These are phyloP conservation scores for Eucalyptus tenuipes DNA, from an alignment of 345 rosid genomes.

Conservation along the genomic window DNA sequence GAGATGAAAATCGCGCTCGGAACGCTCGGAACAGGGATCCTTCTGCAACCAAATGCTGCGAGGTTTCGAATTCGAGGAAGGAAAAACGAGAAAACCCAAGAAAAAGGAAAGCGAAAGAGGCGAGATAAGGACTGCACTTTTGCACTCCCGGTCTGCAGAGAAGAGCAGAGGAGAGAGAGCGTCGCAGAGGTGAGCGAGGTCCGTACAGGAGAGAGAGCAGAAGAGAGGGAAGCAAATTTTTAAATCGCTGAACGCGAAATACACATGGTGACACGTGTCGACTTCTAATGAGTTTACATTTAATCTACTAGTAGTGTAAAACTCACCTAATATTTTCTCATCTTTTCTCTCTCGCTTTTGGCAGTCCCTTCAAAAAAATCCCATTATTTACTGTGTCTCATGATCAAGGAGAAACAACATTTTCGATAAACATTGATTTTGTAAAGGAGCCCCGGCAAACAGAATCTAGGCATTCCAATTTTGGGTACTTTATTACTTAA, in stretches of 20 bases:
- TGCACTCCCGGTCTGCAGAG: neutral
- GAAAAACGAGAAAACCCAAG: neutral
- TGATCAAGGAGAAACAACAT: neutral
- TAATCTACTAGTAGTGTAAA: too few species aligned
- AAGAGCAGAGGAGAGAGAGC: too few species aligned
- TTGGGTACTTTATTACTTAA: neutral
- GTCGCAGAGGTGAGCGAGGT: too few species aligned
- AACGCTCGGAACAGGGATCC: neutral
- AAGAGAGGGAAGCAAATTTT: too few species aligned
- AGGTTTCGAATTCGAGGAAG: neutral
- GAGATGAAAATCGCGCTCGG: neutral
- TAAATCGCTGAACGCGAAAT: too few species aligned
- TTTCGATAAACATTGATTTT: neutral
- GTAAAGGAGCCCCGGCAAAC: fast-evolving
- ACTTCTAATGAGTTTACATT: too few species aligned
- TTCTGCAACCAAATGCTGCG: neutral
- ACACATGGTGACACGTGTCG: too few species aligned
- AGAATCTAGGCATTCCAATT: neutral
- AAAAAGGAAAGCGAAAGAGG: neutral
- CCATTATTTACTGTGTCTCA: neutral
- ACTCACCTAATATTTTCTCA: too few species aligned
- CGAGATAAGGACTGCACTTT: neutral
- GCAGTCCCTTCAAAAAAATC: neutral
- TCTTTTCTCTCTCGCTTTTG: too few species aligned
- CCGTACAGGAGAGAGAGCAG: too few species aligned